These are phyloP conservation scores for Rosa lucieae DNA, from an alignment of 306 rosid species.

Conservation along the genomic window DNA sequence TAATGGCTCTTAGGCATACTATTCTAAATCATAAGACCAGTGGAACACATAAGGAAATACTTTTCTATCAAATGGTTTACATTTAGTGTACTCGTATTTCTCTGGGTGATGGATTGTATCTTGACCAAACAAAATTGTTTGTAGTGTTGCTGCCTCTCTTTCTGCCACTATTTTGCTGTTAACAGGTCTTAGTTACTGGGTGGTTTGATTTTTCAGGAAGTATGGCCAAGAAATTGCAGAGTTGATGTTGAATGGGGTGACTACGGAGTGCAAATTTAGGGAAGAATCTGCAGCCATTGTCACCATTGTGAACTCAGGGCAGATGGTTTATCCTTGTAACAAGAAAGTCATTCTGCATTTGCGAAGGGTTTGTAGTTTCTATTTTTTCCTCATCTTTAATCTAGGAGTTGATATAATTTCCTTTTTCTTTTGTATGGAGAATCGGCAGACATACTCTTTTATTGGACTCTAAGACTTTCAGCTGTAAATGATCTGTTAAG, in stretches of 20 bases:
- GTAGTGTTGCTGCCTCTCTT: neutral
- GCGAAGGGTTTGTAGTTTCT: constrained; percentile 45
- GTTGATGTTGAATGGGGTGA: constrained; percentile 55
- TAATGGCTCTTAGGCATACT: neutral
- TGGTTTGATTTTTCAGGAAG: constrained; percentile 39
- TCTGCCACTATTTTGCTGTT: neutral
- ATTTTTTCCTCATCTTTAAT: constrained; percentile 1
- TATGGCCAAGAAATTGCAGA: constrained; percentile 53
- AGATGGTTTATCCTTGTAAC: constrained; percentile 58
- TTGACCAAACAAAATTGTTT: neutral
- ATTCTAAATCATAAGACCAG: neutral
- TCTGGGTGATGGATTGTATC: neutral
- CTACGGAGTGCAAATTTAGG: constrained; percentile 59
- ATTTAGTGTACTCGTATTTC: neutral
- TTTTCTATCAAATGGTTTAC: neutral
- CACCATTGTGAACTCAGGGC: constrained; percentile 50
- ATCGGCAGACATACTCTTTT: neutral
- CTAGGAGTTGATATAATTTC: neutral
- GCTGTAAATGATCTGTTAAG: neutral
- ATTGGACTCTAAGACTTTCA: neutral
- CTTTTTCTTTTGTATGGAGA: neutral
- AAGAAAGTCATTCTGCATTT: constrained; percentile 46
- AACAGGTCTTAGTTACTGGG: neutral
- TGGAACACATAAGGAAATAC: neutral
- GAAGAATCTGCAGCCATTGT: constrained; percentile 52